phyloP scores from a whole-genome alignment of 2,329 filamentous ascomycete genomes.

The Akanthomyces dipterigenus region DNA sequence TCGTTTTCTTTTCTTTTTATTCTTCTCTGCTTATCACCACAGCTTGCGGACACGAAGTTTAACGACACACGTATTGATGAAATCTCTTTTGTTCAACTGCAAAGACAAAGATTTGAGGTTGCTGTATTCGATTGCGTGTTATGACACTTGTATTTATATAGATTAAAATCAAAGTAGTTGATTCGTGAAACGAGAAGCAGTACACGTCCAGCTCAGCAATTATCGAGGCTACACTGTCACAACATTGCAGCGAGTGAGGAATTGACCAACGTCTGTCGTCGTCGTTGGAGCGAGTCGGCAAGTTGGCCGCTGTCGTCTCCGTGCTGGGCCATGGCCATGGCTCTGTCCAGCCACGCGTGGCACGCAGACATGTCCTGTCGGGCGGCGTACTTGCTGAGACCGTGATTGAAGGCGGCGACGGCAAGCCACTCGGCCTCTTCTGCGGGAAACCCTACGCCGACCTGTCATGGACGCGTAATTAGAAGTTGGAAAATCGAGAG shows the following conservation, averaged over 20 bases:
- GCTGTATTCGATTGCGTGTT: background rate
- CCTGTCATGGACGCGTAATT: slow-evolving; percentile 19
- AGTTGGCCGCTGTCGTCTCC: slow-evolving; percentile 47
- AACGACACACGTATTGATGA: slow-evolving; percentile 10
- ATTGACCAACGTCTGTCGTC: slow-evolving; percentile 34
- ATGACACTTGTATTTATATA: background rate
- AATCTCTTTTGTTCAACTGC: background rate
- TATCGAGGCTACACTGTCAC: background rate
- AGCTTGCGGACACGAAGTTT: slow-evolving; percentile 6
- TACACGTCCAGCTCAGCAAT: background rate
- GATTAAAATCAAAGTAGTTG: background rate
- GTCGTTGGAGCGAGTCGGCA: slow-evolving; percentile 36
- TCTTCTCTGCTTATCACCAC: too few relatives aligned
- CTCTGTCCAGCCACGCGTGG: slow-evolving; percentile 55
- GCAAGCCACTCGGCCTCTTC: slow-evolving; percentile 74
- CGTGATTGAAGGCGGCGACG: slow-evolving; percentile 61
- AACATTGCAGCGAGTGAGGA: background rate
- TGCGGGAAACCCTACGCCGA: slow-evolving; percentile 48
- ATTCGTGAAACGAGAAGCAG: background rate
- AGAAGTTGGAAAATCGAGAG: too few relatives aligned
- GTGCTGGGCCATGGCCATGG: slow-evolving; percentile 54
- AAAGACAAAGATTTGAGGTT: background rate
- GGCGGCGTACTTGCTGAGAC: slow-evolving; percentile 56
- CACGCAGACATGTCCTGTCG: slow-evolving; percentile 45
- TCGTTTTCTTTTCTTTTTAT: background rate